These are phyloP conservation scores for Mycosphaerella sp. DNA, from an alignment of 2,329 filamentous ascomycete species.

Conservation along the genomic window DNA sequence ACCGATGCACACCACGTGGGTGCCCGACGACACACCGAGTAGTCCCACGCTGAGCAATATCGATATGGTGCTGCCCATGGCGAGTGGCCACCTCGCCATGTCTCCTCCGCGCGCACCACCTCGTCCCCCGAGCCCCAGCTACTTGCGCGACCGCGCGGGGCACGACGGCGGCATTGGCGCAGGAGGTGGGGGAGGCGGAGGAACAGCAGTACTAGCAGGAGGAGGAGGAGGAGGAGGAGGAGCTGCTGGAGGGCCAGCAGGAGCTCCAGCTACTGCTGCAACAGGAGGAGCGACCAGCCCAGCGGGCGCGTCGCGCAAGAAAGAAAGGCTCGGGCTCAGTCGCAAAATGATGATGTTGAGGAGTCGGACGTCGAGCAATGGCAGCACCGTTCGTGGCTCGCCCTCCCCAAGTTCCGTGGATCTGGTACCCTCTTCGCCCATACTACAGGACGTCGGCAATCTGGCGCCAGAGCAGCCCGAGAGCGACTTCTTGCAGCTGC, in stretches of 20 bases:
- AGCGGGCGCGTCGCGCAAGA: slow-evolving; percentile 16
- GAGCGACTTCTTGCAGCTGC: slow-evolving; percentile 12
- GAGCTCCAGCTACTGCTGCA: not conserved
- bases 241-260: not conserved
- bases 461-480: slow-evolving; percentile 22
- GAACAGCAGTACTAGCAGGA: not conserved
- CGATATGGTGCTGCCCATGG: slow-evolving; percentile 78
- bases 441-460: slow-evolving; percentile 28
- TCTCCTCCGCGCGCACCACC: slow-evolving; percentile 20
- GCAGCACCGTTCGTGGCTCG: slow-evolving; percentile 6
- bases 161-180: not conserved
- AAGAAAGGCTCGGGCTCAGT: slow-evolving; percentile 29
- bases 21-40: slow-evolving; percentile 21
- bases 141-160: slow-evolving; percentile 20
- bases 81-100: slow-evolving; percentile 36
- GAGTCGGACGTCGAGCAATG: slow-evolving; percentile 24
- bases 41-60: slow-evolving; percentile 89
- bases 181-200: not conserved
- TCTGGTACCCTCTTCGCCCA: slow-evolving; percentile 27
- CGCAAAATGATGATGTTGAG: slow-evolving; percentile 31
- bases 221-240: not conserved
- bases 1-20: slow-evolving; percentile 12
- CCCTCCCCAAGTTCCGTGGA: slow-evolving; percentile 15
- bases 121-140: slow-evolving; percentile 28
- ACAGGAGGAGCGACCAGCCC: too few species aligned